Conservation (phyloP, 2,329 filamentous ascomycete genomes). For the Pseudocercospora ulei region DNA sequence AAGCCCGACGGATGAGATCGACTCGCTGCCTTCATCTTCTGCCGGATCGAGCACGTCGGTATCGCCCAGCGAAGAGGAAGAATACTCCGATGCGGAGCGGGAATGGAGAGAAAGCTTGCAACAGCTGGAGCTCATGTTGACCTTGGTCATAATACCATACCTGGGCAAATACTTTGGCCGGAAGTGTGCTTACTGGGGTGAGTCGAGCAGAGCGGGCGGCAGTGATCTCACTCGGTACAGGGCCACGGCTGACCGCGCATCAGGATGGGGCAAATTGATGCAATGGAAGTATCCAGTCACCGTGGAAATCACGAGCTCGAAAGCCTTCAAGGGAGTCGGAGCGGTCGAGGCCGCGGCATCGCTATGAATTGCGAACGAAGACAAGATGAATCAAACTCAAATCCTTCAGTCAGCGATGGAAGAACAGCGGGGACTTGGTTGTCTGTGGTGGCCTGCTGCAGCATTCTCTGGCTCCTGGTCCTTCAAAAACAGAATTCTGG, state of each 20-base stretch:
- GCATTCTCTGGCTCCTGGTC: no score
- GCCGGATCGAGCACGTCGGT: slow-evolving; percentile 42
- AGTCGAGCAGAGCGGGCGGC: slow-evolving; percentile 34
- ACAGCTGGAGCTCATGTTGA: slow-evolving; percentile 83
- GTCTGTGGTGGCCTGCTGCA: no score
- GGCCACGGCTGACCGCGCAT: slow-evolving; percentile 20
- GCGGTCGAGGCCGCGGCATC: slow-evolving; percentile 42
- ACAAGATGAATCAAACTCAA: background rate
- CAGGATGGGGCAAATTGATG: slow-evolving; percentile 91
- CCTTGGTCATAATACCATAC: slow-evolving; percentile 90
- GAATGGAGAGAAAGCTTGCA: slow-evolving; percentile 94
- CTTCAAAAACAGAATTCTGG: no score
- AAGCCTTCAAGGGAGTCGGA: slow-evolving; percentile 41
- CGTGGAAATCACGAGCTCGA: slow-evolving; percentile 46
- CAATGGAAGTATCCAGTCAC: slow-evolving; percentile 84
- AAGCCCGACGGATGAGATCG: slow-evolving; percentile 38
- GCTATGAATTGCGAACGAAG: slow-evolving; percentile 20
- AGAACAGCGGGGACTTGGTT: background rate
- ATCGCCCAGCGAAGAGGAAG: slow-evolving; percentile 40
- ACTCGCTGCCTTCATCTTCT: slow-evolving; percentile 45
- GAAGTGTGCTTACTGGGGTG: slow-evolving; percentile 95
- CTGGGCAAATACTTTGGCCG: slow-evolving; percentile 89
- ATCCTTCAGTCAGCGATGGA: background rate
- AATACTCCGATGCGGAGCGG: slow-evolving; percentile 70
- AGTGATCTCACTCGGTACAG: background rate